Evolutionary conservation across 2,329 filamentous ascomycete genomes (phyloP), one percentile per base, ranked within the genome.

Genomic region (Paraphaeosphaeria minitans): DNA sequence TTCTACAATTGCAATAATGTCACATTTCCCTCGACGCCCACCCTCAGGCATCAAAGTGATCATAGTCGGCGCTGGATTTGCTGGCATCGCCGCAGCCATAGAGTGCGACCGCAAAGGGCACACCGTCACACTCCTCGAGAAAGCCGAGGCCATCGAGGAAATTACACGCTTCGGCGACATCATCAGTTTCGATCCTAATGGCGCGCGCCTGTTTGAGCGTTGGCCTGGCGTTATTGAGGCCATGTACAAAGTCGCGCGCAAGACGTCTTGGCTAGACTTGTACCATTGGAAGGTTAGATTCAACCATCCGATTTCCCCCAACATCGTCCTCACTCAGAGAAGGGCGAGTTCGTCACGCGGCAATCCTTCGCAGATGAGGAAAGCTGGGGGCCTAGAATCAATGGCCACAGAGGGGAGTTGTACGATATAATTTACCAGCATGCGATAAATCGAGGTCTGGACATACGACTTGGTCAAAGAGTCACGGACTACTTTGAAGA

Each of bases 81-180:
- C 85, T 24, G 86, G 86, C 12, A 76, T 88, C n/a, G 84, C 85
- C 3, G 84, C 85, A 10, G 86, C 86, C 41, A 86, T 89, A 62
- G 86, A 88, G 73, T 87, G 85, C 69, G 80, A 84, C 59, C 81
- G 84, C 12, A 84, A 87, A 61, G 86, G 86, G 6, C 86, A 88
- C 67, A 74, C 79, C 16, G 85, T 86, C 31, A 75, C 80, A 55
- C 77, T 88, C 46, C 84, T 86, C 63, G 85, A 87, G 62, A 73
- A 73, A 56, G 56, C 64, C n/a, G 46, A 52, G 7, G 78, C 80
- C 1, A 85, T 86, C 58, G 69, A 72, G 12, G 82, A 84, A 59
- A 80, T 87, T 39, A 88, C 86, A 57, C 73, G 77, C 1, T 81
- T 87, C 0, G 86, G 85, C 43, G 84, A 88, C 73, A 86, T 87